Base-by-base conservation (phyloP, 306 rosid species). In the Mimosa pudica region DNA sequence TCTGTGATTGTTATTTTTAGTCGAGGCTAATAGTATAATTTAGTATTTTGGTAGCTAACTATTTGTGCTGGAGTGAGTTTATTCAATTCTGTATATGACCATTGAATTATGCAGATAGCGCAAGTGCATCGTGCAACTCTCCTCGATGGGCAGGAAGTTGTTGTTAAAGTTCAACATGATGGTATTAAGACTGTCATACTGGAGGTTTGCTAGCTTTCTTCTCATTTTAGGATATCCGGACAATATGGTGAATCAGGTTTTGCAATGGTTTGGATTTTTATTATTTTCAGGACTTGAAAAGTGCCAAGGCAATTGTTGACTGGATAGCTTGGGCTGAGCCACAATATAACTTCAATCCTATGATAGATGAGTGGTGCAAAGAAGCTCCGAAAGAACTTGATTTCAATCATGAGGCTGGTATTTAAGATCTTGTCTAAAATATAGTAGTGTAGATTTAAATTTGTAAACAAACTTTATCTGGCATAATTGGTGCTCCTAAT, bases 271-370 rank as follows among this genome's bases (percentile, higher is more conserved):
- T 76, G 81, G 73, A 67, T 54, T 78, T 30, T 79, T 70, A 17
- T 83, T 79, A 49, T 83, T 80, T 83, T 82, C 89, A 96, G 99
- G 99, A 96, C 86, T 87, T 96, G 82, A 93, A 89, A 87, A 96
- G 89, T 91, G 98, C 99, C 0, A 96, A 96, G 89, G 71, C 96
- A 75, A 85, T 96, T 78, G 88, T 87, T 77, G 99, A 96, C 86
- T 96, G 99, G 99, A 89, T 93, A 90, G 98, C 96, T 61, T 96
- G 99, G 99, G 98, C 94, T 1, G 98, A 96, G 78, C 99, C 99
- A 20, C 98, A 93, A 62, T 90, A 91, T 69, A 83, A 96, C 85
- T 93, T 96, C 46, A 96, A 90, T 84, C 99, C 99, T 54, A 91
- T 96, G 89, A 96, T 96, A 76, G 94, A 96, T 86, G 99, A 96